Conservation (phyloP, 2,329 filamentous ascomycete genomes). For the Mollisiaceae sp. region DNA sequence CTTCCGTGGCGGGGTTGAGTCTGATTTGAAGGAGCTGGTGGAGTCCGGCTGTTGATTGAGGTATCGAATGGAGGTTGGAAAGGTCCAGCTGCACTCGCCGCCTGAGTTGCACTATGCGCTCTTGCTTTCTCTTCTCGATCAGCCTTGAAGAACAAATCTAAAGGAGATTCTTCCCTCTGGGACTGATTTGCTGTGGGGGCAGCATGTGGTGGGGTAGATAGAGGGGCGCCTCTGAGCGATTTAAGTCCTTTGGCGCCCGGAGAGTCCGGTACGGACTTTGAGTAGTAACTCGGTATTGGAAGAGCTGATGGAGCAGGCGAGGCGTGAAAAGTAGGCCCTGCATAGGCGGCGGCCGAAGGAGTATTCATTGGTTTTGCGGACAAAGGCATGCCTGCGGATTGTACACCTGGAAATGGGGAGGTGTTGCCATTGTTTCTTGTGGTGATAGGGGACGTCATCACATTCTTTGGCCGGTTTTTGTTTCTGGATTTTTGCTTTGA, state of each 20-base stretch:
- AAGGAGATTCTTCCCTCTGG: slow-evolving; percentile 71
- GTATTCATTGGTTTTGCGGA: slow-evolving; percentile 49
- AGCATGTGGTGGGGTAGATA: slow-evolving; percentile 47
- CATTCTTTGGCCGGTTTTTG: slow-evolving; percentile 42
- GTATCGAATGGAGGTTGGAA: slow-evolving; percentile 58
- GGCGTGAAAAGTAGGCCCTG: slow-evolving; percentile 92
- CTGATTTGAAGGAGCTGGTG: slow-evolving; percentile 38
- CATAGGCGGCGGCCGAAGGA: slow-evolving; percentile 63
- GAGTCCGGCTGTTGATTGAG: slow-evolving; percentile 44
- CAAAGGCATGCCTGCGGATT: slow-evolving; percentile 35
- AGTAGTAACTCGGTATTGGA: slow-evolving; percentile 87
- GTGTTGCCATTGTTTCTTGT: slow-evolving; percentile 36
- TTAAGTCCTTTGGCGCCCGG: slow-evolving; percentile 51
- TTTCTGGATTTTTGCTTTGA: slow-evolving; percentile 41
- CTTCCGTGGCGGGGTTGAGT: slow-evolving; percentile 47
- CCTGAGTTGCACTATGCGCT: slow-evolving; percentile 59
- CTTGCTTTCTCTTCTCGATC: slow-evolving; percentile 78
- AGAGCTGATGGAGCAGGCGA: slow-evolving; percentile 90
- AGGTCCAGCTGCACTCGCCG: slow-evolving; percentile 47
- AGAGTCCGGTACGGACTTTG: slow-evolving; percentile 74
- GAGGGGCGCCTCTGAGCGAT: slow-evolving; percentile 49
- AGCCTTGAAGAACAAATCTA: slow-evolving; percentile 90
- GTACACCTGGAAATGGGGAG: slow-evolving; percentile 35
- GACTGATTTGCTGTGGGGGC: slow-evolving; percentile 58
- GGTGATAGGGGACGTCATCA: slow-evolving; percentile 38